Conservation (phyloP, 495 filamentous ascomycete species). For the Sordaria brevicollis region DNA sequence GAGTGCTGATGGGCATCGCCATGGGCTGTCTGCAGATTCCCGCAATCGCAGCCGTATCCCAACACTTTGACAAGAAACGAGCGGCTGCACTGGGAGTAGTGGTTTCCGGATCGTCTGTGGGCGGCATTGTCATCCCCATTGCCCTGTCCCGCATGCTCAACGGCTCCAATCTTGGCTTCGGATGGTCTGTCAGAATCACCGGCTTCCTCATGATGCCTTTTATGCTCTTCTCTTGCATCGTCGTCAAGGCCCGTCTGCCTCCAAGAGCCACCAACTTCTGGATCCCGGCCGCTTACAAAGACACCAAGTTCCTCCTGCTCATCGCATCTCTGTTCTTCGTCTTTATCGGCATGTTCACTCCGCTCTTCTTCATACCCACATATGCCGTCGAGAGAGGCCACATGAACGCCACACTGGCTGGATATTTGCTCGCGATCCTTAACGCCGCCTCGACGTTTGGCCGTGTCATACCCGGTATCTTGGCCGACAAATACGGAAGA, state of each 20-base stretch:
- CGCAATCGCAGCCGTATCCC: conserved; percentile 38
- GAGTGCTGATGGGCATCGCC: conserved; percentile 41
- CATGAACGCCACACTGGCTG: conserved; percentile 34
- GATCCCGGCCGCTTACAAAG: conserved; percentile 30
- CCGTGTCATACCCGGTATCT: conserved; percentile 43
- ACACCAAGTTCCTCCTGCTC: conserved; percentile 26
- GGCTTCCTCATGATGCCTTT: conserved; percentile 45
- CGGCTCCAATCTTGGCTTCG: conserved; percentile 37
- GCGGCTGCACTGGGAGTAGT: conserved; percentile 45
- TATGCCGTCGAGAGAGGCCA: conserved; percentile 40
- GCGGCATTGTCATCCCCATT: conserved; percentile 44
- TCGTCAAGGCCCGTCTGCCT: conserved; percentile 35
- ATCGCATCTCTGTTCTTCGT: conserved; percentile 31
- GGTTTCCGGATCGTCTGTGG: conserved; percentile 45
- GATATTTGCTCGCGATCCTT: conserved; percentile 40
- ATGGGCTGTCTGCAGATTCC: conserved; percentile 43
- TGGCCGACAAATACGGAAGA: conserved; percentile 44
- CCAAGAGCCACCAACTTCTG: conserved; percentile 33
- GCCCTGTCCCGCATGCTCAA: conserved; percentile 32
- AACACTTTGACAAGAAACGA: conserved; percentile 45
- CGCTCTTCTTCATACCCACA: conserved; percentile 46
- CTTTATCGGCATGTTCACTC: conserved; percentile 43
- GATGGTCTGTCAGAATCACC: conserved; percentile 48
- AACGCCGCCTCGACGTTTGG: conserved; percentile 47
- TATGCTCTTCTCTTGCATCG: conserved; percentile 29